phyloP scores from a whole-genome alignment of 2,329 filamentous ascomycete species.

The Thermochaetoides dissita region DNA sequence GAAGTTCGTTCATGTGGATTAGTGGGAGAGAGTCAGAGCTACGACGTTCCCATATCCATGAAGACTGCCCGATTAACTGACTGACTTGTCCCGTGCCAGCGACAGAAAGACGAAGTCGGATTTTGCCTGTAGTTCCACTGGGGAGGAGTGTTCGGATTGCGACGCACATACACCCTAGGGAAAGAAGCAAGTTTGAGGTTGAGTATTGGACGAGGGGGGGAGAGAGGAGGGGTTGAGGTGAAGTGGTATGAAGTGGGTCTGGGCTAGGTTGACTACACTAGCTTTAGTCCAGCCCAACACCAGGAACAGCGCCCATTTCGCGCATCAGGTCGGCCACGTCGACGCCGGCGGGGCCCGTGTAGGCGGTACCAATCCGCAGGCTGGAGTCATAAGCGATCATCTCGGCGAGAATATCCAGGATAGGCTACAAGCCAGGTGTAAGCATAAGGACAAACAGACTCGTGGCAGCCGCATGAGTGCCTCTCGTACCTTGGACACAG shows the following conservation, averaged over 20 bases:
- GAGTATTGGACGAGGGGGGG: too few species aligned
- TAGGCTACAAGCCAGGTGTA: conserved; percentile 41
- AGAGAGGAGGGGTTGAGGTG: too few species aligned
- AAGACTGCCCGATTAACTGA: too few species aligned
- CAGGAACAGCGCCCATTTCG: conserved; percentile 20
- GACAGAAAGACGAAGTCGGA: too few species aligned
- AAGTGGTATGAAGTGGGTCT: not conserved
- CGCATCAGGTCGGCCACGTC: conserved; percentile 18
- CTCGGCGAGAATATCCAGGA: conserved; percentile 90
- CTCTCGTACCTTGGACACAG: conserved; percentile 68
- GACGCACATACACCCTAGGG: too few species aligned
- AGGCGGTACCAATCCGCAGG: conserved; percentile 42
- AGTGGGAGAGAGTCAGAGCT: too few species aligned
- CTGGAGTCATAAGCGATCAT: conserved; percentile 89
- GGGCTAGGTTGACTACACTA: not conserved
- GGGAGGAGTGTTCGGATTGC: too few species aligned
- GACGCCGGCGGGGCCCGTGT: conserved; percentile 15
- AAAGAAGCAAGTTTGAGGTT: too few species aligned
- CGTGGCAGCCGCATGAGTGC: not conserved
- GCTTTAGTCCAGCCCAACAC: conserved; percentile 39
- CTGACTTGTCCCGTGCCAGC: too few species aligned
- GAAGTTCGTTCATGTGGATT: too few species aligned
- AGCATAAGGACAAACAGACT: not conserved
- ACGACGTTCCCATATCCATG: too few species aligned
- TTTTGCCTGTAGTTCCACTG: too few species aligned